These are phyloP conservation scores for Beauveria pseudobassiana DNA, from an alignment of 2,329 filamentous ascomycete genomes.

Conservation along the genomic window DNA sequence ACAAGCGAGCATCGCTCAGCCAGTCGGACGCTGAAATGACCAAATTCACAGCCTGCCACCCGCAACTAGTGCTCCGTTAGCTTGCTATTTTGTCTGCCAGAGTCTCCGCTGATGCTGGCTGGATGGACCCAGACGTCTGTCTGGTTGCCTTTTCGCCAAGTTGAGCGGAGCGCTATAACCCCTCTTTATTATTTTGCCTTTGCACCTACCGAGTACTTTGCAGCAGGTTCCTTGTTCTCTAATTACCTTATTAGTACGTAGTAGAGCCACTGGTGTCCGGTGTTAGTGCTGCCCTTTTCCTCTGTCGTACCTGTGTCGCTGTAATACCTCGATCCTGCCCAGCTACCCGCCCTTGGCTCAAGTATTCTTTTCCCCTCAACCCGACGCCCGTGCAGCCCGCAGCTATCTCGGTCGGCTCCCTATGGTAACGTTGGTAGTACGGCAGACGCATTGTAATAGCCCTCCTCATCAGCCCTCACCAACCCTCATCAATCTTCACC, in stretches of 20 bases:
- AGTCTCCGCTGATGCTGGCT: not conserved
- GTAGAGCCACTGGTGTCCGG: no score
- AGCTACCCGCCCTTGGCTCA: not conserved
- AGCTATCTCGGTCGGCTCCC: not conserved
- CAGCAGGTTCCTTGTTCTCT: no score
- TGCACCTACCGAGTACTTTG: no score
- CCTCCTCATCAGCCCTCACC: not conserved
- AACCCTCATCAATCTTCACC: not conserved
- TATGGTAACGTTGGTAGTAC: not conserved
- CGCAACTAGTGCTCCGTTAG: not conserved
- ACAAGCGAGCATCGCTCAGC: constrained; percentile 1
- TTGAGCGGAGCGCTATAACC: not conserved
- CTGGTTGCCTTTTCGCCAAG: not conserved
- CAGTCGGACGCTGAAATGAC: not conserved
- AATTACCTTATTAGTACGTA: no score
- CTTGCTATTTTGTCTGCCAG: not conserved
- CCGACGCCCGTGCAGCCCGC: not conserved
- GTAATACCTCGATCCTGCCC: not conserved
- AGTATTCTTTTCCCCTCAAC: not conserved
- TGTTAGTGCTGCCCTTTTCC: not conserved
- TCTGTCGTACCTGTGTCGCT: not conserved
- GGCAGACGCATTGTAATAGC: not conserved
- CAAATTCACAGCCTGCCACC: not conserved
- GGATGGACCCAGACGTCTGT: not conserved
- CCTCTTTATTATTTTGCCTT: not conserved